These are phyloP conservation scores for Paraphoma sp. DNA, from an alignment of 2,329 filamentous ascomycete species.

Conservation along the genomic window DNA sequence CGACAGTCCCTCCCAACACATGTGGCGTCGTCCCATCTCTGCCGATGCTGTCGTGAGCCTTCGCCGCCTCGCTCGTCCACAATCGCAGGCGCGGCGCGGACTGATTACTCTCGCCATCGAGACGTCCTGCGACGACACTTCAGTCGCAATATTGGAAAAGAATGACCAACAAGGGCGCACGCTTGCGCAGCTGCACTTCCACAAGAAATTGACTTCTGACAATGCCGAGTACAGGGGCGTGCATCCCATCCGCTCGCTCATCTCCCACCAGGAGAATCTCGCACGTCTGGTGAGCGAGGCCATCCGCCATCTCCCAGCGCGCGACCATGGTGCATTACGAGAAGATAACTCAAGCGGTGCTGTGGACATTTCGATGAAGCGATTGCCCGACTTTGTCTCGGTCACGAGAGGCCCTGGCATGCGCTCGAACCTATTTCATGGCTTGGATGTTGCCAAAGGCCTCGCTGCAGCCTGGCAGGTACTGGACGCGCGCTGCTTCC, in stretches of 20 bases:
- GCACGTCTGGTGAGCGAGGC: conserved; percentile 72
- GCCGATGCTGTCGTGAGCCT: conserved; percentile 11
- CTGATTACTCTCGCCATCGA: conserved; percentile 73
- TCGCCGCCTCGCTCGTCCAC: conserved; percentile 2
- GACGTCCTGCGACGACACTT: conserved; percentile 91
- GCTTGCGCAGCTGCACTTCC: conserved; percentile 71
- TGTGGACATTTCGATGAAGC: conserved; percentile 9
- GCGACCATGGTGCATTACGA: not conserved
- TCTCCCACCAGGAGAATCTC: conserved; percentile 76
- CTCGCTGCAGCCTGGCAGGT: conserved; percentile 79
- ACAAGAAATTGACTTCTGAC: conserved; percentile 82
- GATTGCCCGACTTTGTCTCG: conserved; percentile 80
- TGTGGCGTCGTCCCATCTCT: conserved; percentile 23
- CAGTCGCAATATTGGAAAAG: conserved; percentile 80
- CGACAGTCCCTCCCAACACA: conserved; percentile 4
- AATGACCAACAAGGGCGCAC: conserved; percentile 18
- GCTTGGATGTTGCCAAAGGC: conserved; percentile 85
- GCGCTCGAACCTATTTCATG: conserved; percentile 76
- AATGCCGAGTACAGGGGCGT: conserved; percentile 78
- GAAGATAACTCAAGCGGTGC: not conserved
- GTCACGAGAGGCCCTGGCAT: conserved; percentile 93
- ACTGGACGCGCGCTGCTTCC: conserved; percentile 2
- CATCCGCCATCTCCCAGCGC: conserved; percentile 60
- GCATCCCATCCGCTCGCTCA: conserved; percentile 76
- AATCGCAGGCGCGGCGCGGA: conserved; percentile 22